Evolutionary conservation across 1,139 yeast species (phyloP).

Genomic region (Yamadazyma conglobata): DNA sequence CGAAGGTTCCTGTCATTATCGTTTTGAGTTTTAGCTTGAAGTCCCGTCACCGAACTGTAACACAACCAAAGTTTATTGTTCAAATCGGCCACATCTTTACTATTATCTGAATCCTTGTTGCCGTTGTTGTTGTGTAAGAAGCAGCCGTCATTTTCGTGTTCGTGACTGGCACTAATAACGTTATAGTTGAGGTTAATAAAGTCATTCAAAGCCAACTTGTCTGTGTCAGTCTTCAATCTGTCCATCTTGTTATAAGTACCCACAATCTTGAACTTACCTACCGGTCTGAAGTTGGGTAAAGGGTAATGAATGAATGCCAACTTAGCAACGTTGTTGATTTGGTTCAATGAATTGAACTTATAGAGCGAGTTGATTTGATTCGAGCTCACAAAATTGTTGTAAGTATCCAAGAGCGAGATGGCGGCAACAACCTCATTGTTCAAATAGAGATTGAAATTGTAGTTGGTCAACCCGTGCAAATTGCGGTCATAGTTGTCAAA

Average conservation of each 20-base stretch:
- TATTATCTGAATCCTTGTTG: conserved; percentile 1
- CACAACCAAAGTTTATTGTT: conserved; percentile 34
- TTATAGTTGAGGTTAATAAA: conserved; percentile 36
- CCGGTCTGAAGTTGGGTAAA: conserved; percentile 50
- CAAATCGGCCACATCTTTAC: conserved; percentile 2
- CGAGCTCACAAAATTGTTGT: conserved; percentile 24
- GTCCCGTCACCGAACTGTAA: conserved; percentile 39
- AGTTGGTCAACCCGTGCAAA: conserved; percentile 40
- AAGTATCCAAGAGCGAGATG: conserved; percentile 35
- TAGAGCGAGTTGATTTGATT: conserved; percentile 31
- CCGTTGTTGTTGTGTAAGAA: conserved; percentile 21
- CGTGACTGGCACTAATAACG: conserved; percentile 52
- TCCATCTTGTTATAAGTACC: conserved; percentile 49
- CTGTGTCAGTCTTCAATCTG: conserved; percentile 31
- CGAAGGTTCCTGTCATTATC: conserved; percentile 30
- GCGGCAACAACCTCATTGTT: conserved; percentile 18
- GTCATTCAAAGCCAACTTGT: conserved; percentile 33
- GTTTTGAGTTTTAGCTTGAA: conserved; percentile 29
- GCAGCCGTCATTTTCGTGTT: conserved; percentile 56
- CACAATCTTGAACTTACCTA: conserved; percentile 44
- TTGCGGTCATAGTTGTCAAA: not conserved
- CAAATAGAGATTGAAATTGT: conserved; percentile 24
- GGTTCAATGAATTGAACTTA: conserved; percentile 17
- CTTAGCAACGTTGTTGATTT: conserved; percentile 20
- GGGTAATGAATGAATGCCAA: conserved; percentile 51